phyloP scores from a whole-genome alignment of 768 basidiomycete genomes.

The Russula compacta region DNA sequence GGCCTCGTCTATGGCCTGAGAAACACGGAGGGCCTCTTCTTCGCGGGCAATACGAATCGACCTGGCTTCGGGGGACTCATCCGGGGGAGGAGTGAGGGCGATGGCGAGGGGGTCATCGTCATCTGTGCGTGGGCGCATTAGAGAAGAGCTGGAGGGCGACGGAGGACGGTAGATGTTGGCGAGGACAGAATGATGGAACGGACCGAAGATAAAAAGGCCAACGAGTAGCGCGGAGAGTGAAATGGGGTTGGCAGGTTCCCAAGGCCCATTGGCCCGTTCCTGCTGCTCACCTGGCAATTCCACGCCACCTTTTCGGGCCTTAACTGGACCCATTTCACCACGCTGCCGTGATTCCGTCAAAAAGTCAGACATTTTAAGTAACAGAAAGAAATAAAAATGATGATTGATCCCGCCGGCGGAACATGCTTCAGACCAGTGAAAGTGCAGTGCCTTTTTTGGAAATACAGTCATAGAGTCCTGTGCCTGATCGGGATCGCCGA shows the following conservation, averaged over 20 bases:
- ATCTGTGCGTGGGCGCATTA: conserved; percentile 23
- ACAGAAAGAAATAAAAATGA: neutral
- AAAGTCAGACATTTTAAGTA: conserved; percentile 1
- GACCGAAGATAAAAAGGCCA: conserved; percentile 5
- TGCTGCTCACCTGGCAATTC: neutral
- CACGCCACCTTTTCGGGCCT: neutral
- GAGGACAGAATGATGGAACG: neutral
- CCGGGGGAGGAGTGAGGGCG: conserved; percentile 52
- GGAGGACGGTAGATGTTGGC: neutral
- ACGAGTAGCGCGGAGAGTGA: conserved; percentile 5
- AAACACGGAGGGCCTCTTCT: conserved; percentile 56
- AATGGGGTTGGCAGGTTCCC: conserved; percentile 3
- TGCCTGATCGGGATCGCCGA: conserved; percentile 15
- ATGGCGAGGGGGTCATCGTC: conserved; percentile 40
- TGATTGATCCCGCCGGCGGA: conserved; percentile 5
- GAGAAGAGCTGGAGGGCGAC: neutral
- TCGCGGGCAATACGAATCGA: conserved; percentile 45
- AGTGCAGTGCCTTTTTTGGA: neutral
- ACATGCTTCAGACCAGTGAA: neutral
- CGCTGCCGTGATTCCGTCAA: neutral
- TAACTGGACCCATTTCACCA: too few relatives aligned
- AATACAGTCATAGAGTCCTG: neutral
- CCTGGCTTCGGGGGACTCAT: conserved; percentile 56
- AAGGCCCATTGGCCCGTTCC: neutral
- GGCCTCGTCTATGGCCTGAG: conserved; percentile 62